Conservation (phyloP, 2,329 filamentous ascomycete genomes). For the Penicillium italicum region DNA sequence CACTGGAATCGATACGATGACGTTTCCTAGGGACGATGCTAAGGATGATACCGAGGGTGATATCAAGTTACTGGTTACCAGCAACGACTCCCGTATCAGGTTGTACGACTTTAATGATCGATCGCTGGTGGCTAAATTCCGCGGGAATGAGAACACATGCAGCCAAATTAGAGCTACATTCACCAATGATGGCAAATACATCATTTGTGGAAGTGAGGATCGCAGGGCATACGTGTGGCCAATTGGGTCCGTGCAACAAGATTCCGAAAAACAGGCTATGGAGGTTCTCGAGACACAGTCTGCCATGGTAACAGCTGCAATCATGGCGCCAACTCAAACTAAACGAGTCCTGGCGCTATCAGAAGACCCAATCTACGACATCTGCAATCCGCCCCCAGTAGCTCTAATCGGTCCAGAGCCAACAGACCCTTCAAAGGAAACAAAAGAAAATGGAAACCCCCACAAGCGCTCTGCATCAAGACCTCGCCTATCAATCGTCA, state of each 20-base stretch:
- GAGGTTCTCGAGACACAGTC: constrained; percentile 91
- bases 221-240: constrained; percentile 88
- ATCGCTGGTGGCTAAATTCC: constrained; percentile 80
- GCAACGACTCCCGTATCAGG: constrained; percentile 88
- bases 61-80: constrained; percentile 82
- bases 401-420: constrained; percentile 71
- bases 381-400: constrained; percentile 92
- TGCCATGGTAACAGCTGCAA: constrained; percentile 81
- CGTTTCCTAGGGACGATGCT: constrained; percentile 53
- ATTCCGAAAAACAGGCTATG: constrained; percentile 74
- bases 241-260: constrained; percentile 58
- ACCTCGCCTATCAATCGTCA: constrained; percentile 32
- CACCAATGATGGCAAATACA: constrained; percentile 78
- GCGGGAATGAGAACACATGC: constrained; percentile 82
- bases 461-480: constrained; percentile 32
- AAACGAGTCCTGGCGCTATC: constrained; percentile 74
- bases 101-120: constrained; percentile 87
- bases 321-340: constrained; percentile 77
- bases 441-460: constrained; percentile 30
- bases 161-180: constrained; percentile 89
- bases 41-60: constrained; percentile 59
- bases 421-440: constrained; percentile 48
- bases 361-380: constrained; percentile 88
- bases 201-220: constrained; percentile 93
- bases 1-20: constrained; percentile 79